phyloP scores from a whole-genome alignment of 352 stramenopile genomes.

The Pythium sukuiense region DNA sequence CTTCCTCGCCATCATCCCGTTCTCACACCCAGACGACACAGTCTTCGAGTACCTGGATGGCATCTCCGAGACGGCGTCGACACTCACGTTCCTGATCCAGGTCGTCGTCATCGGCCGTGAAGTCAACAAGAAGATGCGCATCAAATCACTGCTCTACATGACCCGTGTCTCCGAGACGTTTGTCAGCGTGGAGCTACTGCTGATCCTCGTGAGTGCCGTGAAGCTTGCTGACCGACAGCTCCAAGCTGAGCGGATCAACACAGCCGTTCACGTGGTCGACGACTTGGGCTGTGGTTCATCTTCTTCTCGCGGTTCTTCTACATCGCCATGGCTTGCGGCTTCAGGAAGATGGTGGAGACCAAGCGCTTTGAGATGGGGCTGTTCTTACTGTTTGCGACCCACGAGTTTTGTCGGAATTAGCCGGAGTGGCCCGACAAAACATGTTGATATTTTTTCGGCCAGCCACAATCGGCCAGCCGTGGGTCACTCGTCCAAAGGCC shows the following conservation, averaged over 20 bases:
- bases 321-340: constrained; percentile 14
- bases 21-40: constrained; percentile 12
- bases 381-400: constrained; percentile 34
- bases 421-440: too few relatives aligned
- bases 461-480: too few relatives aligned
- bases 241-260: neutral
- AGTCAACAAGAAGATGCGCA: constrained; percentile 15
- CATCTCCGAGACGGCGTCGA: constrained; percentile 21
- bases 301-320: constrained; percentile 28
- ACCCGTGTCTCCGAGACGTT: constrained; percentile 12
- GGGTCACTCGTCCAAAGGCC: too few relatives aligned
- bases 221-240: constrained; percentile 5
- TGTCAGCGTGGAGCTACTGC: constrained; percentile 5
- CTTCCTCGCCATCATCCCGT: constrained; percentile 23
- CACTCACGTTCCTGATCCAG: constrained; percentile 27
- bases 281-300: constrained; percentile 19
- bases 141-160: constrained; percentile 13
- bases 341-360: constrained; percentile 5
- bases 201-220: constrained; percentile 7
- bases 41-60: constrained; percentile 22
- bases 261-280: constrained; percentile 6
- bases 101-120: constrained; percentile 23
- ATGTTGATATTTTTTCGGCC: too few relatives aligned
- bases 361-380: constrained; percentile 28
- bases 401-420: constrained; percentile 28